A percentile compares a stretch with the other conserved stretches of the same genome.
Conservation (phyloP, 1,139 yeast species). For the Blastobotrys buckinghamii region DNA sequence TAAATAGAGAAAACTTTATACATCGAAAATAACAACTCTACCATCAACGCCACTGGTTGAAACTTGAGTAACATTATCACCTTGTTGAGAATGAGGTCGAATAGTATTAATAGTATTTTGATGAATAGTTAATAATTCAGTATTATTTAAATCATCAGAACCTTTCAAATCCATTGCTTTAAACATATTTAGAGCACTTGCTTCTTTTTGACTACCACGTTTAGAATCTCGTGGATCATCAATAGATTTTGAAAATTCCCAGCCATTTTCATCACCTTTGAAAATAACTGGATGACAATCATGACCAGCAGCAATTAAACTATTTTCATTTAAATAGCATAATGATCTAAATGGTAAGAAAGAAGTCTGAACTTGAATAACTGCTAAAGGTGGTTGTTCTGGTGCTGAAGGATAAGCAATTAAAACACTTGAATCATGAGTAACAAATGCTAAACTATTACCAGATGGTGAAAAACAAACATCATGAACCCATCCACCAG, state of each 20-base stretch:
- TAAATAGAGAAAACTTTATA: conserved; percentile 12
- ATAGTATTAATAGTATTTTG: conserved; percentile 83
- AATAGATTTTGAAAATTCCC: conserved; percentile 60
- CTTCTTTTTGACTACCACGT: conserved; percentile 53
- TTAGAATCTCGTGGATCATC: conserved; percentile 53
- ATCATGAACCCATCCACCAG: conserved; percentile 92
- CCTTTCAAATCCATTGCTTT: conserved; percentile 95
- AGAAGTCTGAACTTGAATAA: conserved; percentile 52
- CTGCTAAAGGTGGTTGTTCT: conserved; percentile 47
- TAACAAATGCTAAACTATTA: conserved; percentile 68
- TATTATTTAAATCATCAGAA: conserved; percentile 47
- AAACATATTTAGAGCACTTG: conserved; percentile 90
- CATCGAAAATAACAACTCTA: conserved; percentile 60
- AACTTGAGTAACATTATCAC: conserved; percentile 45
- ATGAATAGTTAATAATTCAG: conserved; percentile 69
- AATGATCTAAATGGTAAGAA: conserved; percentile 78
- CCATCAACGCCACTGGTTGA: conserved; percentile 86
- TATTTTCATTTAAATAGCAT: conserved; percentile 58
- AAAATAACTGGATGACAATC: conserved; percentile 88
- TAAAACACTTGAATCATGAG: conserved; percentile 72
- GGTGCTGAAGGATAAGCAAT: conserved; percentile 75
- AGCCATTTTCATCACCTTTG: conserved; percentile 60
- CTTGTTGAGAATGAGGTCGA: conserved; percentile 41
- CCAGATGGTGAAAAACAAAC: conserved; percentile 82
- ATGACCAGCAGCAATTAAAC: conserved; percentile 84